Evolutionary conservation across 129 eudicot species (phyloP), one percentile per base, ranked within the genome.

Genomic region (Scalesia atractyloides): DNA sequence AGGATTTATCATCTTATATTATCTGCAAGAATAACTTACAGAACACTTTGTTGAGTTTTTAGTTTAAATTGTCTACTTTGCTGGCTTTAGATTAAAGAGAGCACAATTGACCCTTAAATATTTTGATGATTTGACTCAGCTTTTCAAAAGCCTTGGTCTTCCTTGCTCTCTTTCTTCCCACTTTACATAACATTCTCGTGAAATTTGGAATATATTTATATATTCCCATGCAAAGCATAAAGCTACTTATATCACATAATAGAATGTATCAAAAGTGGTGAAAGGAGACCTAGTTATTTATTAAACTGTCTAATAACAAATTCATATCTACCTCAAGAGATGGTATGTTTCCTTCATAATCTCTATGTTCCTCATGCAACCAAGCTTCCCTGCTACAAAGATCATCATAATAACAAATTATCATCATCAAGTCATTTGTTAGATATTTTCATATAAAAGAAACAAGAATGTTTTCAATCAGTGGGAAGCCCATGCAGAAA

Each of bases 331-430:
- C 98, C 98, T 93, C 91, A 84, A 79, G 83, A 81, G 85, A 85
- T 76, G 84, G 81, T 50, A 71, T 78, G 82, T 64, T 84, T 74
- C 76, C 91, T 78, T 76, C 79, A 76, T 72, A 87, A 75, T 89
- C 95, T 64, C 72, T 78, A 52, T 80, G 73, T 73, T 85, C 89
- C 69, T 90, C 90, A 82, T 90, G 92, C 92, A 90, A 84, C 96
- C 95, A 89, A 89, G 86, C 92, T 84, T 93, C 96, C 77, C 95
- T 90, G 84, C 87, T 68, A 82, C 80, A 81, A 74, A 81, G 46
- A 81, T 26, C 80, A 90, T 48, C 49, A 64, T 53, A 80, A 68
- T 49, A 68, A 47, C 73, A 64, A 81, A 79, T 58, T 9, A 86
- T 83, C 83, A 82, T 26, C 43, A 67, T 41, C 11, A 4, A 20